Evolutionary conservation across 2,329 filamentous ascomycete genomes (phyloP), one percentile per base, ranked within the genome.

Genomic region (Phaeosphaeriaceae sp.): DNA sequence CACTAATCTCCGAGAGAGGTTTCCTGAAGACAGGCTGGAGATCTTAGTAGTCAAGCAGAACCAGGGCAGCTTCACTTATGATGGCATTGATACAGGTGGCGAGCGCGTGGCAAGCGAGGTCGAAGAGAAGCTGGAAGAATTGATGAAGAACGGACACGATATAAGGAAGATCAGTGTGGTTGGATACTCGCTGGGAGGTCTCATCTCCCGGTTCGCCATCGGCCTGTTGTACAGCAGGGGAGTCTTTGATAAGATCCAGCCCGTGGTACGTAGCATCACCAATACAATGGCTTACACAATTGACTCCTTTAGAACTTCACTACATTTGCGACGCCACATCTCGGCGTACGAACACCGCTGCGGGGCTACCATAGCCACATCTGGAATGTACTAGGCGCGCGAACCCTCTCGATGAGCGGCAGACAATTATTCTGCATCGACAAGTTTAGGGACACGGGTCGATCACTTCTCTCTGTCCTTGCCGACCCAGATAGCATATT

Each of bases 361-460:
- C 54, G 67, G 35, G 77, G 78, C 20, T 74, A 73, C 16, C 63
- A 73, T 43, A 74, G 73, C 50, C 70, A 77, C n/a, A 54, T 78
- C 8, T 81, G 76, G 86, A 97, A 97, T 68, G 83, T 88, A n/a
- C 72, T 97, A 3, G 93, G 91, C 36, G 87, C 91, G 1, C 82
- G 88, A 47, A 91, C 88, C 0, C 76, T 97, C 4, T 95, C 90
- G 48, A 86, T 84, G 67, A 96, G 91, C 0, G 93, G 93, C 4
- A 82, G 87, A 41, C 93, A 97, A 70, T 79, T 97, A 8, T 97
- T 97, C 71, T 86, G 86, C 47, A 88, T 94, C 51, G 93, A 97
- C 76, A 78, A 82, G 4, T 97, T 97, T 73, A 86, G 92, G 50
- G 86, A 90, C 54, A 96, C 90, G 0, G 87, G 84, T n/a, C 83